Evolutionary conservation across 148 eudicot species (phyloP).

Genomic region (Vaccinium vitisidaea): DNA sequence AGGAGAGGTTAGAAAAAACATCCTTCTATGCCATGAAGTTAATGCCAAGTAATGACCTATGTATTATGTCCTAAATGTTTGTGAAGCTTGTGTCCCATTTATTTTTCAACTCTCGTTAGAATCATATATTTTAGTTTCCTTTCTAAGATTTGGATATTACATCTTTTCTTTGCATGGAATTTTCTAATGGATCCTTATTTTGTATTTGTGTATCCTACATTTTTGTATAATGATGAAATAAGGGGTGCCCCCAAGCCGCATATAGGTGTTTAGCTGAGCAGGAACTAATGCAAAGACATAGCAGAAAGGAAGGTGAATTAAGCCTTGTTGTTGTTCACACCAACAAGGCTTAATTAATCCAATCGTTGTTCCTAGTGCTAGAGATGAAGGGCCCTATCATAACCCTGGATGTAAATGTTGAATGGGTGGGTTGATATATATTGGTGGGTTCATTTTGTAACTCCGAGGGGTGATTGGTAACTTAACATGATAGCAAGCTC

Average conservation of each 20-base stretch:
- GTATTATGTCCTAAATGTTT: background rate
- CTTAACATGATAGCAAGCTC: background rate
- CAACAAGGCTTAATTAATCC: background rate
- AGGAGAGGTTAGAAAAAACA: slow-evolving; percentile 49
- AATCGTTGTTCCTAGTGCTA: background rate
- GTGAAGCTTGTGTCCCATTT: slow-evolving; percentile 1
- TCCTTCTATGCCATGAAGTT: background rate
- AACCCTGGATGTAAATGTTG: background rate
- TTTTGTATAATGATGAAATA: background rate
- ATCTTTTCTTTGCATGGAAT: background rate
- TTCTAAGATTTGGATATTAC: background rate
- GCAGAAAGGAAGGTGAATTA: background rate
- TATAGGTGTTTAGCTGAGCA: background rate
- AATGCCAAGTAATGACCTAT: background rate
- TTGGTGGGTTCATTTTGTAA: background rate
- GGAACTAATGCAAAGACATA: slow-evolving; percentile 1
- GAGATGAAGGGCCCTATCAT: slow-evolving; percentile 10
- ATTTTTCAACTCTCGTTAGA: background rate
- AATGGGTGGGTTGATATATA: background rate
- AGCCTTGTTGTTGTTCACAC: background rate
- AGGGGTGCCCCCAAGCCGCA: background rate
- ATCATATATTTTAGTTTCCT: background rate
- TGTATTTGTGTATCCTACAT: background rate
- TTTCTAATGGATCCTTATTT: background rate
- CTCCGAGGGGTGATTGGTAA: background rate